Percentiles rank a stretch among this genome's conserved stretches.
These are phyloP conservation scores for Colletotrichum spaethianum DNA, from an alignment of 2,329 filamentous ascomycete species.

Conservation along the genomic window DNA sequence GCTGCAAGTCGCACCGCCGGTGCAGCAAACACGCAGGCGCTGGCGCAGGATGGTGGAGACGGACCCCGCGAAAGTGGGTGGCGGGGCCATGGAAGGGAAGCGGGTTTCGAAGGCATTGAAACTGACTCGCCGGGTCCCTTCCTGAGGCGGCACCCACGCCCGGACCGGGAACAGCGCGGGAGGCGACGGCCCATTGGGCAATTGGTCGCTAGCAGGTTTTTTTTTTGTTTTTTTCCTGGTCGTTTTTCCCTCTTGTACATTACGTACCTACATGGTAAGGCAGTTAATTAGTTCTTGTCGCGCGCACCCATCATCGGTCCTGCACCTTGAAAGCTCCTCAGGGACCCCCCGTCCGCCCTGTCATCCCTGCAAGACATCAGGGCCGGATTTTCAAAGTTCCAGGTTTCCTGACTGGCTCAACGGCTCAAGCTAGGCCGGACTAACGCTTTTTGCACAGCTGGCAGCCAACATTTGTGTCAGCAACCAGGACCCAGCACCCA, in stretches of 20 bases:
- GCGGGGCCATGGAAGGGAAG: conserved; percentile 34
- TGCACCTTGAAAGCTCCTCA: too few species aligned
- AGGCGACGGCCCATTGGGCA: conserved; percentile 32
- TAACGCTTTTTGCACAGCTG: conserved; percentile 22
- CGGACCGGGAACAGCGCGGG: conserved; percentile 5
- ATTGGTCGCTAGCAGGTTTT: conserved; percentile 8
- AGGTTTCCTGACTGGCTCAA: conserved; percentile 19
- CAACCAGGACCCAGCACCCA: background rate
- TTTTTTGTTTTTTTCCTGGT: background rate
- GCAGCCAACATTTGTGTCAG: conserved; percentile 21
- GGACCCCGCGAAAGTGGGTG: conserved; percentile 40
- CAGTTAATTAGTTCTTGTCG: too few species aligned
- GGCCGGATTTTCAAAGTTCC: conserved; percentile 38
- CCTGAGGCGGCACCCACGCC: conserved; percentile 26
- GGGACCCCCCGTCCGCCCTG: background rate
- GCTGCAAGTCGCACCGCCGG: background rate
- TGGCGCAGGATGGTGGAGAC: conserved; percentile 29
- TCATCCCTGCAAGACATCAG: conserved; percentile 31
- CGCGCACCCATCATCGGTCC: too few species aligned
- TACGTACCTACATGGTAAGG: too few species aligned
- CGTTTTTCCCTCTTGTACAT: background rate
- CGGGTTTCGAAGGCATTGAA: conserved; percentile 37
- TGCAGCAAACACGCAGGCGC: conserved; percentile 8
- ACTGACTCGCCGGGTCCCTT: conserved; percentile 32
- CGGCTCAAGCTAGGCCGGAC: background rate